Conservation (phyloP, 2,329 filamentous ascomycete species). For the Alternaria incomplexa region DNA sequence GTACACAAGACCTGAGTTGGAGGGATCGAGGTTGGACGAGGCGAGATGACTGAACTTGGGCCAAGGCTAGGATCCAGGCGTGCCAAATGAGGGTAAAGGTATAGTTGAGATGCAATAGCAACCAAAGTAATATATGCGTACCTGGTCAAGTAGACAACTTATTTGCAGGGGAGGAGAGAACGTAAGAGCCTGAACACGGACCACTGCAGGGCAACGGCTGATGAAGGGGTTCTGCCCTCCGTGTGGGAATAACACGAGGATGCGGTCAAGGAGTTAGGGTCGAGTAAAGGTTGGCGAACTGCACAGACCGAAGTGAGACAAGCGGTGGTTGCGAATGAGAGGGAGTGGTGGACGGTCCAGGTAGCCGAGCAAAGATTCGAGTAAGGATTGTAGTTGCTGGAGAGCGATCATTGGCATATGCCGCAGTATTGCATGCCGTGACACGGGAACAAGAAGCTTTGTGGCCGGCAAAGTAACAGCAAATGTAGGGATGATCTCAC, state of each 20-base stretch:
- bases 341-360: neutral
- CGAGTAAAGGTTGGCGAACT: conserved; percentile 23
- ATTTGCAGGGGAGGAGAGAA: conserved; percentile 31
- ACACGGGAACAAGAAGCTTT: conserved; percentile 29
- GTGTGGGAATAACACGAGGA: conserved; percentile 35
- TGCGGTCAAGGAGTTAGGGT: conserved; percentile 22
- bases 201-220: conserved; percentile 30
- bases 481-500: conserved; percentile 43
- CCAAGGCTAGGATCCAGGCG: conserved; percentile 2
- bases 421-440: conserved; percentile 34
- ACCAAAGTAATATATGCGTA: conserved; percentile 41
- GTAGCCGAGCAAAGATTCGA: conserved; percentile 2
- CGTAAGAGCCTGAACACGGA: conserved; percentile 31
- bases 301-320: conserved; percentile 24
- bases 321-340: conserved; percentile 6
- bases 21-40: conserved; percentile 11
- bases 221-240: conserved; percentile 29
- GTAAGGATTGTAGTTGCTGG: conserved; percentile 6
- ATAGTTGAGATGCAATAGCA: conserved; percentile 31
- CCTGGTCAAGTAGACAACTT: conserved; percentile 35
- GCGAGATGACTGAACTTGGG: conserved; percentile 13
- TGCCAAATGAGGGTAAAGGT: conserved; percentile 15
- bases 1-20: conserved; percentile 16
- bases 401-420: conserved; percentile 19
- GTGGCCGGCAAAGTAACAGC: conserved; percentile 32